Conservation (phyloP, 2,329 filamentous ascomycete genomes). For the Pseudohalonectria lignicola region DNA sequence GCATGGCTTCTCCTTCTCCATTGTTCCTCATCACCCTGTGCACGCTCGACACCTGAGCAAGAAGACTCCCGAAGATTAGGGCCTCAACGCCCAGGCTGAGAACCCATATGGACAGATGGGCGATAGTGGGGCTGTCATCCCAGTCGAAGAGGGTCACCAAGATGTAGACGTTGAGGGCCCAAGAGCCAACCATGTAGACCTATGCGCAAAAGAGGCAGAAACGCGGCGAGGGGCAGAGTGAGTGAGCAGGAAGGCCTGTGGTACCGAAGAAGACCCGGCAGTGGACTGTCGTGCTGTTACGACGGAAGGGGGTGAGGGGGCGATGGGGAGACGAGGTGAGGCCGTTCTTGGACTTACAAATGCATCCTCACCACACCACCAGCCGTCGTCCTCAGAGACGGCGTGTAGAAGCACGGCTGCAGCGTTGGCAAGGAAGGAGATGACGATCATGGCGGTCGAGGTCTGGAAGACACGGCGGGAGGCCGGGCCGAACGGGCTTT, state of each 20-base stretch:
- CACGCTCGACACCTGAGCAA: conserved; percentile 54
- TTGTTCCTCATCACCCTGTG: conserved; percentile 14
- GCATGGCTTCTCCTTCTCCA: conserved; percentile 27
- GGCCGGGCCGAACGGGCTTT: conserved; percentile 43
- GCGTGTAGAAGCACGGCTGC: conserved; percentile 65
- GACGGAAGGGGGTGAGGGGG: too few species aligned
- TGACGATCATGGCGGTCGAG: conserved; percentile 57
- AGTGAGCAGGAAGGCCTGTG: background rate
- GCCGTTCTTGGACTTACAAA: conserved; percentile 19
- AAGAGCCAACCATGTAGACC: conserved; percentile 77
- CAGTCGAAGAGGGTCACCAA: conserved; percentile 81
- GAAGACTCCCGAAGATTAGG: conserved; percentile 57
- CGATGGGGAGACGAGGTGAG: too few species aligned
- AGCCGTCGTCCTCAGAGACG: conserved; percentile 49
- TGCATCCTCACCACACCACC: conserved; percentile 66
- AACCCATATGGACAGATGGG: conserved; percentile 72
- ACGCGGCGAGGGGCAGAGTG: background rate
- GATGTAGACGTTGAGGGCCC: conserved; percentile 80
- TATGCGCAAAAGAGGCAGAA: conserved; percentile 23
- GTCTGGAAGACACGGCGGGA: conserved; percentile 66
- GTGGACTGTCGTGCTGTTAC: too few species aligned
- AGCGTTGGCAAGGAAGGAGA: conserved; percentile 68
- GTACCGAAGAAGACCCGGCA: background rate
- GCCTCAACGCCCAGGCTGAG: conserved; percentile 63
- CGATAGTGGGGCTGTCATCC: conserved; percentile 59